phyloP scores from a whole-genome alignment of 1,284 basidiomycete genomes.

The Austroboletus novae-zelandiae region DNA sequence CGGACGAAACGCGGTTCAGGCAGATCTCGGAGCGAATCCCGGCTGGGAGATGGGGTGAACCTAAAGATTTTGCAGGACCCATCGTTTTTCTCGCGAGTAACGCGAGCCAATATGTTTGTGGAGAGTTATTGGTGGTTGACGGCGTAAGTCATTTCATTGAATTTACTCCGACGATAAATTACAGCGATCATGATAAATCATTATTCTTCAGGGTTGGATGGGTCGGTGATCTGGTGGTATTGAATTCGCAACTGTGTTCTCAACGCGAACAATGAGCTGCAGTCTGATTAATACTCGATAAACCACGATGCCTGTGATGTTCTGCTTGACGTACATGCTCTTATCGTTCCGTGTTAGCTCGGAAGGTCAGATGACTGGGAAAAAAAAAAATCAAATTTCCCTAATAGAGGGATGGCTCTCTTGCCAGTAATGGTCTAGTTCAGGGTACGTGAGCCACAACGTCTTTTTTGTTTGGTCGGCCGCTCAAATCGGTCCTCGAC shows the following conservation, averaged over 20 bases:
- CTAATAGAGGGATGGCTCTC: constrained; percentile 7
- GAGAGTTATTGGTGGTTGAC: constrained; percentile 80
- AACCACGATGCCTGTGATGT: constrained; percentile 1
- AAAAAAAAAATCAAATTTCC: constrained; percentile 10
- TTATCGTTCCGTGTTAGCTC: constrained; percentile 3
- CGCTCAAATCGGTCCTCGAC: background rate
- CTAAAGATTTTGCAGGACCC: constrained; percentile 88
- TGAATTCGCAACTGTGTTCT: constrained; percentile 1
- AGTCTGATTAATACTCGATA: constrained; percentile 2
- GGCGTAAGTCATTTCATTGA: constrained; percentile 46
- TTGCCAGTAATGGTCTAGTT: constrained; percentile 6
- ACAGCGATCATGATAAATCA: constrained; percentile 11
- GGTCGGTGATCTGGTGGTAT: constrained; percentile 41
- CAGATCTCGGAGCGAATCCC: constrained; percentile 94
- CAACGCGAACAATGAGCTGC: constrained; percentile 2
- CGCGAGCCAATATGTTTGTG: constrained; percentile 89
- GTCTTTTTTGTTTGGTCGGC: background rate
- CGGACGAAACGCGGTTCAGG: constrained; percentile 70
- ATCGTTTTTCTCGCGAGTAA: constrained; percentile 85
- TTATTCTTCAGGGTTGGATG: constrained; percentile 58
- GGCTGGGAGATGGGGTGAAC: constrained; percentile 87
- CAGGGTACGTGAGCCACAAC: constrained; percentile 1
- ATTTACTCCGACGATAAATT: constrained; percentile 13
- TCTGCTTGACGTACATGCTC: constrained; percentile 21
- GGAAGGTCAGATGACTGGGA: constrained; percentile 5